A percentile compares a stretch with the other conserved stretches of the same genome.
These are phyloP conservation scores for Stylonectria norvegica DNA, from an alignment of 2,329 filamentous ascomycete species.

Conservation along the genomic window DNA sequence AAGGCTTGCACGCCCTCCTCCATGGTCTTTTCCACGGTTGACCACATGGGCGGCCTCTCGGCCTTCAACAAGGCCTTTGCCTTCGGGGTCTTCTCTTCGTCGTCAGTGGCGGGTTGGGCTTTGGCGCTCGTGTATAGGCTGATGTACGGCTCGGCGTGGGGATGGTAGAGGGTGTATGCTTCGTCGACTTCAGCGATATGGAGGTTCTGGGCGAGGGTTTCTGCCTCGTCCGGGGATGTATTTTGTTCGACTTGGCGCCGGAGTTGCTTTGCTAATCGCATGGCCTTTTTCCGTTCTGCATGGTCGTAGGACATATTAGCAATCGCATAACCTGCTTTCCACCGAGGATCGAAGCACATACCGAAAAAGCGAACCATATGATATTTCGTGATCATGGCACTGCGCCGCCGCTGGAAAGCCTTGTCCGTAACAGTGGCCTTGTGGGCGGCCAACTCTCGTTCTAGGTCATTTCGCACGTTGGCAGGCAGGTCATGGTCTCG, in stretches of 20 bases:
- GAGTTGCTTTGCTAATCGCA: slow-evolving; percentile 62
- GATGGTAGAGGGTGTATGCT: slow-evolving; percentile 71
- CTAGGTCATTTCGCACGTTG: slow-evolving; percentile 63
- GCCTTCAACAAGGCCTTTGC: slow-evolving; percentile 44
- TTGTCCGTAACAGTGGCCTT: slow-evolving; percentile 60
- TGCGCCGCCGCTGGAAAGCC: slow-evolving; percentile 58
- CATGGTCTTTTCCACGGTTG: slow-evolving; percentile 62
- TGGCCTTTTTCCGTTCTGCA: slow-evolving; percentile 69
- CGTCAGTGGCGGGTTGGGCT: slow-evolving; percentile 24
- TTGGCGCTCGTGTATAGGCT: slow-evolving; percentile 51
- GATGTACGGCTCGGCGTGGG: slow-evolving; percentile 67
- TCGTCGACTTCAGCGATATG: slow-evolving; percentile 70
- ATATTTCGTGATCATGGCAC: slow-evolving; percentile 72
- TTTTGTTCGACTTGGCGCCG: slow-evolving; percentile 53
- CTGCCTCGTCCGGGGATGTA: slow-evolving; percentile 49
- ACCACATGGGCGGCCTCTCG: slow-evolving; percentile 62
- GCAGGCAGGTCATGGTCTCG: slow-evolving; percentile 62
- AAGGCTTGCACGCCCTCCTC: slow-evolving; percentile 51
- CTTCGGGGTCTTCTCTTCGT: slow-evolving; percentile 40
- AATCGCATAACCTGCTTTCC: neutral
- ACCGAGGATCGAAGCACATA: slow-evolving; percentile 38
- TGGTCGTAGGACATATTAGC: slow-evolving; percentile 12
- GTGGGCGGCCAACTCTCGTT: slow-evolving; percentile 67
- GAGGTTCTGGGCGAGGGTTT: slow-evolving; percentile 53
- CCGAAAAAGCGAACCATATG: slow-evolving; percentile 85